These are phyloP conservation scores for Rhodotorula graminis DNA, from an alignment of 768 basidiomycete genomes.

Conservation along the genomic window DNA sequence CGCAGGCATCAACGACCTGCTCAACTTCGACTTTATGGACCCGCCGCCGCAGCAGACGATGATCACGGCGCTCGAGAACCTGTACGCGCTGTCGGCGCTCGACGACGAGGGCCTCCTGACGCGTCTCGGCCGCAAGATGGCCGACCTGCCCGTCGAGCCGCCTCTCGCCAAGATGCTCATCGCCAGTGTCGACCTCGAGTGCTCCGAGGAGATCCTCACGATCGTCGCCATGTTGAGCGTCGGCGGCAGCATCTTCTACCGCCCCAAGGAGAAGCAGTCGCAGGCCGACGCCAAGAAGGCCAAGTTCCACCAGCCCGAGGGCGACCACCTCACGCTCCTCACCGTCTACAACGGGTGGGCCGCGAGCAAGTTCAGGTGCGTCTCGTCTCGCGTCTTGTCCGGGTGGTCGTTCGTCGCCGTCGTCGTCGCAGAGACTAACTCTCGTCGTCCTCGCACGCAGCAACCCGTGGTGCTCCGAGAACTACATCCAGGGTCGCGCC, in stretches of 20 bases:
- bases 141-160: slow-evolving; percentile 87
- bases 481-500: slow-evolving; percentile 95
- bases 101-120: slow-evolving; percentile 95
- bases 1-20: slow-evolving; percentile 88
- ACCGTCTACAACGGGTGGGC: slow-evolving; percentile 99
- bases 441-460: slow-evolving; percentile 57
- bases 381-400: too few species aligned
- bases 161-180: slow-evolving; percentile 96
- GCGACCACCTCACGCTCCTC: slow-evolving; percentile 93
- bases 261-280: slow-evolving; percentile 97
- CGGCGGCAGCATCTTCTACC: slow-evolving; percentile 87
- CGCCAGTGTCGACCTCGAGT: slow-evolving; percentile 84
- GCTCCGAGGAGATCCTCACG: slow-evolving; percentile 95
- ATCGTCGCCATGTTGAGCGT: slow-evolving; percentile 97
- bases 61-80: slow-evolving; percentile 83
- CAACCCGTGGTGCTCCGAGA: slow-evolving; percentile 97
- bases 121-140: slow-evolving; percentile 92
- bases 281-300: slow-evolving; percentile 97
- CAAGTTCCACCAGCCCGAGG: slow-evolving; percentile 90
- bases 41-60: slow-evolving; percentile 96
- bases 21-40: slow-evolving; percentile 99
- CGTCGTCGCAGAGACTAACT: too few species aligned
- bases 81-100: slow-evolving; percentile 92
- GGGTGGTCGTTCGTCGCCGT: too few species aligned
- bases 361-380: slow-evolving; percentile 47